Conservation (phyloP, 352 stramenopile species). For the Globisporangium spiculum region DNA sequence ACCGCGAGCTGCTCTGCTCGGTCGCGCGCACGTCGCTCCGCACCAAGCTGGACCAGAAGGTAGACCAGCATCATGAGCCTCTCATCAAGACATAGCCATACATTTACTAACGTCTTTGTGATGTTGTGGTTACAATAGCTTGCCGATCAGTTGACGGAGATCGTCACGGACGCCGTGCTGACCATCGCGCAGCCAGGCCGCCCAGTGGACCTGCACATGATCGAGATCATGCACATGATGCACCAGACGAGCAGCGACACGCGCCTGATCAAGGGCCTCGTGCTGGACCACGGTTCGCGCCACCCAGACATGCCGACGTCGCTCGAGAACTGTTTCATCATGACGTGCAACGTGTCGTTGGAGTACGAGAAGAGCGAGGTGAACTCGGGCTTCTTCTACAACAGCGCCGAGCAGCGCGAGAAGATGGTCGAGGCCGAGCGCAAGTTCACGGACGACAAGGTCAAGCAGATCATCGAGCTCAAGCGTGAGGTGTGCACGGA, state of each 20-base stretch:
- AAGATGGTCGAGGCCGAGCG: constrained; percentile 95
- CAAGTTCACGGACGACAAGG: constrained; percentile 96
- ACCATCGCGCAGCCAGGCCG: constrained; percentile 86
- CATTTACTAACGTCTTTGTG: constrained; percentile 4
- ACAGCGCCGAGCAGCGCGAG: constrained; percentile 97
- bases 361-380: constrained; percentile 99
- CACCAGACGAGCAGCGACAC: constrained; percentile 95
- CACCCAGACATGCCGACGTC: constrained; percentile 99
- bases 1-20: constrained; percentile 94
- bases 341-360: constrained; percentile 99
- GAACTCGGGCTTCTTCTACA: constrained; percentile 98
- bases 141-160: constrained; percentile 93
- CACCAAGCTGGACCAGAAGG: constrained; percentile 96
- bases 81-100: too few species aligned
- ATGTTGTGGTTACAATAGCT: constrained; percentile 30
- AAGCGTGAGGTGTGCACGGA: constrained; percentile 96
- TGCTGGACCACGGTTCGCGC: constrained; percentile 98
- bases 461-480: constrained; percentile 97
- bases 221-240: constrained; percentile 99
- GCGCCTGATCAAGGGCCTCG: constrained; percentile 92
- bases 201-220: constrained; percentile 98
- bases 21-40: constrained; percentile 95
- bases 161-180: constrained; percentile 96
- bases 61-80: constrained; percentile 14
- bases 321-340: constrained; percentile 97